These are phyloP conservation scores for Alternaria solani DNA, from an alignment of 2,329 filamentous ascomycete species.

Conservation along the genomic window DNA sequence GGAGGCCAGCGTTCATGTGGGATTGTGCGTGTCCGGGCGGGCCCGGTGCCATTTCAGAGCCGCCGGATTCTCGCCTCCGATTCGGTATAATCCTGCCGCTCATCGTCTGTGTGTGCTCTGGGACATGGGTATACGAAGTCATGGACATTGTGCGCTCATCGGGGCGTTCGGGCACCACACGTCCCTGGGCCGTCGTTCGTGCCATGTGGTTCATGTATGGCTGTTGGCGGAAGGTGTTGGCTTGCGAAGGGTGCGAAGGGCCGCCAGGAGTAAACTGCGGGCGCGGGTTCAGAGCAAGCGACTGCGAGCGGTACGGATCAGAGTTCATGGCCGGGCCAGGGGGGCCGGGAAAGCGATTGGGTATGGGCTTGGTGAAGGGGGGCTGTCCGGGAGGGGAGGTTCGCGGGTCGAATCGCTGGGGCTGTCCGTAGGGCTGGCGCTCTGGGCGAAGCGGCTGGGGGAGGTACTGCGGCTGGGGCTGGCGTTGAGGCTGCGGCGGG, in stretches of 20 bases:
- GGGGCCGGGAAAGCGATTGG: constrained; percentile 62
- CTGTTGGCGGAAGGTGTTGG: constrained; percentile 79
- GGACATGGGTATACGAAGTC: constrained; percentile 80
- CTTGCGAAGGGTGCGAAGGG: constrained; percentile 62
- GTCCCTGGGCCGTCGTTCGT: constrained; percentile 87
- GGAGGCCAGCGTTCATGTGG: constrained; percentile 37
- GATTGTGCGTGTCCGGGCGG: constrained; percentile 33
- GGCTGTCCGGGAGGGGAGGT: constrained; percentile 59
- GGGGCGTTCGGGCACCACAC: constrained; percentile 88
- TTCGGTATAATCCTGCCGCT: constrained; percentile 90
- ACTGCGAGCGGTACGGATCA: constrained; percentile 91
- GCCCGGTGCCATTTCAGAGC: constrained; percentile 29
- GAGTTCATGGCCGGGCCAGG: constrained; percentile 77
- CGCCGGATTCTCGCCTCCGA: constrained; percentile 67
- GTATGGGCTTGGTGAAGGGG: constrained; percentile 63
- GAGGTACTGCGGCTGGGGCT: constrained; percentile 64
- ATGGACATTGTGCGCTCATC: constrained; percentile 97
- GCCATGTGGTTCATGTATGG: constrained; percentile 74
- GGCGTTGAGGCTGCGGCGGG: constrained; percentile 45
- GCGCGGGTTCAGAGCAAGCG: constrained; percentile 78
- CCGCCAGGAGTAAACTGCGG: constrained; percentile 71
- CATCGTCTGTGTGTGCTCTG: constrained; percentile 85
- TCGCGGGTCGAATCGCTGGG: constrained; percentile 73
- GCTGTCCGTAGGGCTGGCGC: constrained; percentile 74
- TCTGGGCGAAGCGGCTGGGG: constrained; percentile 69